phyloP scores from a whole-genome alignment of 805 yeast genomes.

The Kodamaea sagamina region DNA sequence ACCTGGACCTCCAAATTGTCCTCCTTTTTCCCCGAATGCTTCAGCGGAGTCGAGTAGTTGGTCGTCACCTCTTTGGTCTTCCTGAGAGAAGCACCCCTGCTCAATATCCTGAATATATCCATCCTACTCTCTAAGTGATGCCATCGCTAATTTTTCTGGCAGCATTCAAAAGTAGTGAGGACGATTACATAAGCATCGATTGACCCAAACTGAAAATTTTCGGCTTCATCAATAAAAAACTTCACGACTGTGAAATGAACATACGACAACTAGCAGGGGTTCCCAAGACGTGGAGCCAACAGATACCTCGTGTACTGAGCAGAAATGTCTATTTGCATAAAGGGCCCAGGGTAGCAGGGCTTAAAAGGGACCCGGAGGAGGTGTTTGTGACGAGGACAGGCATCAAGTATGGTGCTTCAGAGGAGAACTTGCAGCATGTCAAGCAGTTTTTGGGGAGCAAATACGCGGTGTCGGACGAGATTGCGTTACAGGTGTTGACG shows the following conservation, averaged over 20 bases:
- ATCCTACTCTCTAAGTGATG: slow-evolving; percentile 24
- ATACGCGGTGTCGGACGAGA: slow-evolving; percentile 57
- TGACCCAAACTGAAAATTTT: slow-evolving; percentile 7
- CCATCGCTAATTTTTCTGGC: slow-evolving; percentile 11
- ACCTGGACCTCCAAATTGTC: slow-evolving; percentile 50
- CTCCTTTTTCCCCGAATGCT: slow-evolving; percentile 31
- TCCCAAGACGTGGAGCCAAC: slow-evolving; percentile 7
- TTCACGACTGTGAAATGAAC: slow-evolving; percentile 13
- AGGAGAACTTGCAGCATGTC: slow-evolving; percentile 50
- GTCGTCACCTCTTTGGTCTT: slow-evolving; percentile 50
- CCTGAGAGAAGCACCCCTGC: slow-evolving; percentile 82
- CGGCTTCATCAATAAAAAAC: slow-evolving; percentile 9
- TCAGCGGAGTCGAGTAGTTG: slow-evolving; percentile 40
- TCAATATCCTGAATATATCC: slow-evolving; percentile 86
- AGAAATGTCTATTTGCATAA: slow-evolving; percentile 44
- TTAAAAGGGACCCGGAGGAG: slow-evolving; percentile 69
- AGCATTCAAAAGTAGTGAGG: background rate
- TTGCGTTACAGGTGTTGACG: slow-evolving; percentile 78
- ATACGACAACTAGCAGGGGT: slow-evolving; percentile 18
- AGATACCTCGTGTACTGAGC: slow-evolving; percentile 6
- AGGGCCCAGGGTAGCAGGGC: slow-evolving; percentile 65
- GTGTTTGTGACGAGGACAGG: slow-evolving; percentile 36
- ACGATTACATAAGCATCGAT: slow-evolving; percentile 9
- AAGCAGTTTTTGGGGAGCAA: slow-evolving; percentile 50
- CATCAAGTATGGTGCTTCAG: slow-evolving; percentile 52